Evolutionary conservation across 1,284 basidiomycete species (phyloP), one percentile per base, ranked within the genome.

Genomic region (Moesziomyces globuligerus): DNA sequence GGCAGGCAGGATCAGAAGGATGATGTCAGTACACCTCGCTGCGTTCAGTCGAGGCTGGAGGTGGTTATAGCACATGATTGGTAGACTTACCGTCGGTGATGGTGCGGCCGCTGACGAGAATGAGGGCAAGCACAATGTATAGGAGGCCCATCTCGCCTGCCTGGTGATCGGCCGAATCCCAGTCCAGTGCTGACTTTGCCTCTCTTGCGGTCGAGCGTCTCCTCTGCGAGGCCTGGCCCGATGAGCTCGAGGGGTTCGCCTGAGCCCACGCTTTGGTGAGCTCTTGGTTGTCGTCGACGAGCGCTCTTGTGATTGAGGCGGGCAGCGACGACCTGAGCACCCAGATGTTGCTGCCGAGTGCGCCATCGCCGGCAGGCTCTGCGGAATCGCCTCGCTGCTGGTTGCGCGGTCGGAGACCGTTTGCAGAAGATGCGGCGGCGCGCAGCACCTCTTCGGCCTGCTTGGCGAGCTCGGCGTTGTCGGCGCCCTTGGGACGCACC

Each of bases 61-160:
- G n/a, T n/a, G n/a, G n/a, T n/a, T n/a, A 18, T n/a, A 7, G 6
- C 6, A 3, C 29, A 20, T 7, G 17, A 5, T 9, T 18, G 23
- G n/a, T 11, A n/a, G 23, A 49, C 79, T 58, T 48, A 80, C 80
- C 68, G 25, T 83, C 81, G 6, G 74, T 60, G 26, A 83, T 68
- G 1, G 67, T 62, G 11, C 80, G 71, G 26, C 80, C 80, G 32
- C 78, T 81, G 51, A 82, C 76, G 25, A 83, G 69, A 18, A 83
- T 81, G 32, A 83, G 52, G 10, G 75, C 76, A 4, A 83, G 58
- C 1, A 83, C 58, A 23, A 81, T 47, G 23, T 77, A 80, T 7
- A 82, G 48, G 3, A 83, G 54, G 7, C 81, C 81, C 62, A 76
- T 76, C 37, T 66, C 65, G 18, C 72, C 78, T 18, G 59, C 62